Conservation (phyloP, 179 eudicot species). For the Actinidia polygama region DNA sequence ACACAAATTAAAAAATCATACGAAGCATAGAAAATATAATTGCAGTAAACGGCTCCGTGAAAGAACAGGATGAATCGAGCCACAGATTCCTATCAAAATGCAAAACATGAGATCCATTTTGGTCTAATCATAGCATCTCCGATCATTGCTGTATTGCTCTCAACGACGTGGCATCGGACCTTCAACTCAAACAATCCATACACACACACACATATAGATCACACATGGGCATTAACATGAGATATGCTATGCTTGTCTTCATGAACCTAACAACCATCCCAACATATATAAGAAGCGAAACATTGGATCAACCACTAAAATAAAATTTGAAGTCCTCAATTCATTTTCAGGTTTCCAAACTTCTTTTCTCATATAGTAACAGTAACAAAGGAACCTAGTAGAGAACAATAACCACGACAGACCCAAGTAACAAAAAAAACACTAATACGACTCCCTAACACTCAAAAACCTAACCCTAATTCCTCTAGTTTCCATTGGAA, state of each 20-base stretch:
- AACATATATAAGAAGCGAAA: too few relatives aligned
- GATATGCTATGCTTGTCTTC: too few relatives aligned
- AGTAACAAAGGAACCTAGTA: background rate
- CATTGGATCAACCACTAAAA: too few relatives aligned
- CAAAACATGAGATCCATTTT: slow-evolving; percentile 36
- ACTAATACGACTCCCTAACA: background rate
- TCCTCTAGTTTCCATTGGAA: slow-evolving; percentile 41
- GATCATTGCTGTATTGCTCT: slow-evolving; percentile 48
- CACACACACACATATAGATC: background rate
- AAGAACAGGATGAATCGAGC: slow-evolving; percentile 30
- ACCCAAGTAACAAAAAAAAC: background rate
- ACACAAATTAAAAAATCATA: background rate
- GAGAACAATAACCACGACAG: background rate
- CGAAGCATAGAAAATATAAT: slow-evolving; percentile 35
- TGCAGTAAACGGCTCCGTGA: slow-evolving; percentile 58
- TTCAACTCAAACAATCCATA: background rate
- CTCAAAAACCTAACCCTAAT: background rate
- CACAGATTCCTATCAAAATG: slow-evolving; percentile 61
- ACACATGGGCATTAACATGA: background rate
- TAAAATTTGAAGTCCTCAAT: background rate
- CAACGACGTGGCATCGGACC: slow-evolving; percentile 63
- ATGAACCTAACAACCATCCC: too few relatives aligned
- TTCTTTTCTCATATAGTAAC: background rate
- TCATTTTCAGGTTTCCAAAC: background rate
- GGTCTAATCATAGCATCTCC: slow-evolving; percentile 54